A percentile compares a stretch with the other conserved stretches of the same genome.
Conservation (phyloP, 306 rosid genomes). For the Crotalaria pallida region DNA sequence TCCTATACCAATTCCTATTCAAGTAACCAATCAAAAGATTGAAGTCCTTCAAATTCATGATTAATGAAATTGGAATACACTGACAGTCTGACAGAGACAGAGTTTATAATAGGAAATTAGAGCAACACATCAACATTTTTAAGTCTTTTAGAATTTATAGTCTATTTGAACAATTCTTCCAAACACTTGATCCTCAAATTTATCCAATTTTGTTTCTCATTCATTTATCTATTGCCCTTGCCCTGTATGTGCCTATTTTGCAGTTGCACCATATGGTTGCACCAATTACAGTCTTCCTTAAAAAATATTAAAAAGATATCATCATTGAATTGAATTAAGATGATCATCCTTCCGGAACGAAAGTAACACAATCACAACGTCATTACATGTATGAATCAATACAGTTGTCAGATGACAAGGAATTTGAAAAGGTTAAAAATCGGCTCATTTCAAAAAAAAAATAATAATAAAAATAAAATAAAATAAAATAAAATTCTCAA, state of each 20-base stretch:
- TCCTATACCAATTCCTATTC: not conserved
- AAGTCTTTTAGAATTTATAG: not conserved
- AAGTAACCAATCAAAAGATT: not conserved
- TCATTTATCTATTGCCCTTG: slow-evolving; percentile 12
- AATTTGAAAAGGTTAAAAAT: not conserved
- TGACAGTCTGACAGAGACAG: not conserved
- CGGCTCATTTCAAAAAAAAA: too few relatives aligned
- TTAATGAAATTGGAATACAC: not conserved
- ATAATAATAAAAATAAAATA: too few relatives aligned
- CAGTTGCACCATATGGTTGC: not conserved
- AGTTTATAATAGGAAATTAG: slow-evolving; percentile 1
- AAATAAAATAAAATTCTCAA: not conserved
- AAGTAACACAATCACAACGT: not conserved
- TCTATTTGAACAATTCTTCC: not conserved
- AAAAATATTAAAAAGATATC: not conserved
- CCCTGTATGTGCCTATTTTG: not conserved
- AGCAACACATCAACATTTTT: not conserved
- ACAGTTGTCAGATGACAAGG: not conserved
- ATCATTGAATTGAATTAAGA: slow-evolving; percentile 1
- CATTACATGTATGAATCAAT: not conserved
- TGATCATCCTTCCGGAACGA: not conserved
- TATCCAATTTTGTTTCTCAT: not conserved
- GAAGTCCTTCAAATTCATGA: not conserved
- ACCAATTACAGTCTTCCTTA: not conserved
- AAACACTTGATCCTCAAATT: not conserved